phyloP scores from a whole-genome alignment of 2,329 filamentous ascomycete genomes.

The Curvularia verruculosa region DNA sequence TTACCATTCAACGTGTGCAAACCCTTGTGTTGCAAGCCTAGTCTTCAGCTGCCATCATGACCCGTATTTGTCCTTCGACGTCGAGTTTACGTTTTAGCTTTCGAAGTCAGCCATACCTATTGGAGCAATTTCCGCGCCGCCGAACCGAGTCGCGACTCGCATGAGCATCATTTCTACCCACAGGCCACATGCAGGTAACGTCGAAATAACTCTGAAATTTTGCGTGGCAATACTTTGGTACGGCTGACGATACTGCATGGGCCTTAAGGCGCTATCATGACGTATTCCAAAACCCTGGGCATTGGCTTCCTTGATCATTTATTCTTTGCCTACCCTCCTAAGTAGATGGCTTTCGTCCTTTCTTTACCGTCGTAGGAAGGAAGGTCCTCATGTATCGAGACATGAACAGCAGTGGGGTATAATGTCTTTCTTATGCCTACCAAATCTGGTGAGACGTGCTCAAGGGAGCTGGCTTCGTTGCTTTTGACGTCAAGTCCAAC shows the following conservation, averaged over 20 bases:
- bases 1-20: background rate
- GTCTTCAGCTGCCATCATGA: background rate
- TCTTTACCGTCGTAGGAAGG: background rate
- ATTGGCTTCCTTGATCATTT: background rate
- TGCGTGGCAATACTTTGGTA: background rate
- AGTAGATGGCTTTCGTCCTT: background rate
- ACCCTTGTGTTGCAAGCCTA: background rate
- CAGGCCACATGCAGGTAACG: background rate
- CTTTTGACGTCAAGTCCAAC: background rate
- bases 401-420: background rate
- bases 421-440: background rate
- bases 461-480: background rate
- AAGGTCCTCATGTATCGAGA: background rate
- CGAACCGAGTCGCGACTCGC: background rate
- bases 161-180: background rate
- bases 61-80: background rate
- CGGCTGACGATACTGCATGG: background rate
- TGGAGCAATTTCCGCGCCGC: constrained; percentile 4
- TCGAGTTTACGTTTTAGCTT: constrained; percentile 11
- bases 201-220: background rate
- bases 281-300: background rate
- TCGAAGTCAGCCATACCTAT: constrained; percentile 3
- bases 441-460: background rate
- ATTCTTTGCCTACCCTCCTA: background rate
- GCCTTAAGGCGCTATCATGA: background rate